Evolutionary conservation across 495 filamentous ascomycete species (phyloP).

Genomic region (Hypomontagnella monticulosa): DNA sequence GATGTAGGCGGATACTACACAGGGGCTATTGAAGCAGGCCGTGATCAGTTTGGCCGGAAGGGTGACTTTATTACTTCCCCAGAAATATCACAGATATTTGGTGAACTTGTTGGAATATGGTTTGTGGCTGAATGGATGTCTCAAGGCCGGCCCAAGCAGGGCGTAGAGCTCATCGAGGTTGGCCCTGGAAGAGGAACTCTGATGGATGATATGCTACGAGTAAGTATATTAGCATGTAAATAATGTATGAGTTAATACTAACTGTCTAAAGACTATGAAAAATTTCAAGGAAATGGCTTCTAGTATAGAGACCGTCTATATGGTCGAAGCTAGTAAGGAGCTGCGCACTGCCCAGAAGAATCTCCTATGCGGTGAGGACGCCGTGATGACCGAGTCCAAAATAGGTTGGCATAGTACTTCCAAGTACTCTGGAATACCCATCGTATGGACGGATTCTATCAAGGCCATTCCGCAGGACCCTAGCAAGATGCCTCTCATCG

Average conservation of each 20-base stretch:
- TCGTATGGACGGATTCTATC: constrained; percentile 94
- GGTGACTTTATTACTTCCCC: constrained; percentile 98
- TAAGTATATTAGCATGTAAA: constrained; percentile 52
- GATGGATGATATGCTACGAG: constrained; percentile 95
- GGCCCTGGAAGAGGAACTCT: constrained; percentile 94
- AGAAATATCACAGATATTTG: constrained; percentile 97
- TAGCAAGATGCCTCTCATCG: constrained; percentile 84
- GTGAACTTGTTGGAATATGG: constrained; percentile 94
- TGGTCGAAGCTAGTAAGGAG: constrained; percentile 86
- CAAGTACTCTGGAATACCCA: constrained; percentile 74
- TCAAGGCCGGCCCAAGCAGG: constrained; percentile 74
- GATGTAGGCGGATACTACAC: constrained; percentile 96
- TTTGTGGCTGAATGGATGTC: constrained; percentile 94
- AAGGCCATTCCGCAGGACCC: constrained; percentile 70
- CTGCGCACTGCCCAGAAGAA: constrained; percentile 79
- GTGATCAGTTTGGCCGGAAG: constrained; percentile 86
- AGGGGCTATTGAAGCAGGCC: constrained; percentile 65
- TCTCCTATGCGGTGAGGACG: constrained; percentile 81
- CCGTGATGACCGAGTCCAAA: constrained; percentile 72
- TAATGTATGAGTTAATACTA: neutral
- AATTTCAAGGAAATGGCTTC: constrained; percentile 81
- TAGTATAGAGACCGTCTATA: constrained; percentile 83
- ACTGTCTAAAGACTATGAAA: constrained; percentile 72
- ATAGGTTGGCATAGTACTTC: constrained; percentile 79
- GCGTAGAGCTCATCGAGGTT: constrained; percentile 89